Percentiles rank a stretch among this genome's conserved stretches.
Conservation (phyloP, 495 filamentous ascomycete genomes). For the Symbiotaphrina buchneri region DNA sequence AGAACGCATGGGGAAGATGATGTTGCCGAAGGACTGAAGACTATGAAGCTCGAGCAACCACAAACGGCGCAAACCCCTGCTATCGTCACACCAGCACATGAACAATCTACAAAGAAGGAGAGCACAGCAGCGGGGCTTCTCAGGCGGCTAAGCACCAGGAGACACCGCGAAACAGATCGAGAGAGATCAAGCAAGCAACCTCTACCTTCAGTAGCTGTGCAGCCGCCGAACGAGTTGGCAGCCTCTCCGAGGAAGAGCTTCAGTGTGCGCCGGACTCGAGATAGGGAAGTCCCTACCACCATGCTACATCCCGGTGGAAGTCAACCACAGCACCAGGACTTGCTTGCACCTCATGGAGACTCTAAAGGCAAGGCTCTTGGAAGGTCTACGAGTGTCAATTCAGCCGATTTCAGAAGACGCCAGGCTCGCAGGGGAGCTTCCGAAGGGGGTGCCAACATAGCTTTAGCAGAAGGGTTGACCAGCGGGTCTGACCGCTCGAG, state of each 20-base stretch:
- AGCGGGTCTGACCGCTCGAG: constrained; percentile 56
- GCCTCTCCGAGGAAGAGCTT: constrained; percentile 53
- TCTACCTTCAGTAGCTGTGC: constrained; percentile 46
- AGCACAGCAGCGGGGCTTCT: constrained; percentile 72
- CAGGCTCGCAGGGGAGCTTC: constrained; percentile 30
- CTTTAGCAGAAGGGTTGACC: constrained; percentile 28
- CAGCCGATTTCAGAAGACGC: constrained; percentile 44
- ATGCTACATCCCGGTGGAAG: constrained; percentile 37
- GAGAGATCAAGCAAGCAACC: constrained; percentile 34
- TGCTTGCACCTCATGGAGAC: constrained; percentile 44
- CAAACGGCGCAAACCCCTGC: constrained; percentile 28
- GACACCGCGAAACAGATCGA: constrained; percentile 32
- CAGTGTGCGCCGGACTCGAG: constrained; percentile 49
- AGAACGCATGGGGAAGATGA: constrained; percentile 95
- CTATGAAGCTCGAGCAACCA: constrained; percentile 33
- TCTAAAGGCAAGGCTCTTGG: constrained; percentile 39
- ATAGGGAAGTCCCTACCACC: constrained; percentile 26
- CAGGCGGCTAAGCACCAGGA: constrained; percentile 74
- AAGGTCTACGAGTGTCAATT: constrained; percentile 70
- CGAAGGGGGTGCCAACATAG: constrained; percentile 27
- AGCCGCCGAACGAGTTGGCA: constrained; percentile 42
- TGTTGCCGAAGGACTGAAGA: constrained; percentile 50
- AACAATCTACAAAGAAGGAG: constrained; percentile 57
- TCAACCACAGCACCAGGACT: constrained; percentile 47
- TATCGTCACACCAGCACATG: constrained; percentile 27